Base-by-base conservation (phyloP, 169 alveolate genomes). In the Hepatocystis sp. region DNA sequence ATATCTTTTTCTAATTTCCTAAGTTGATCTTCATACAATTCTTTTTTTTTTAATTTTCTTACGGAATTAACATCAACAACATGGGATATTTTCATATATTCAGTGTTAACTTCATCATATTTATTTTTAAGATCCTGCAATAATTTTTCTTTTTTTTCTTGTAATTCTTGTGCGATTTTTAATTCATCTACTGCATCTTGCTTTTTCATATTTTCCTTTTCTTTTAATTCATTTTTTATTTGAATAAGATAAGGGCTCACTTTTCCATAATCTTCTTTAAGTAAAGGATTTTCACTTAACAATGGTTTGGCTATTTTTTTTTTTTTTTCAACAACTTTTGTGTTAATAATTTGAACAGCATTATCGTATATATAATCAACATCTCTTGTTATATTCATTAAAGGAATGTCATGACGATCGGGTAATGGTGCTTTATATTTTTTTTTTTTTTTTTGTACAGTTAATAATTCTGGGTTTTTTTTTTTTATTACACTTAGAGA, bases 21-120 rank as follows among this genome's bases (percentile, higher is more conserved):
- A 27, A 81, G 17, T 36, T 81, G 68, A 25, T 81, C 63, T 63
- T 81, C 89, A 63, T 81, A 81, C 32, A 51, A 49, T 27, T 81
- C 89, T 28, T 81, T 81, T 81, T 81, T 81, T 40, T 81, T 81
- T 21, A 81, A 81, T 81, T 81, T 81, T 7, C 81, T 52, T n/a
- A 81, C 66, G 0, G 89, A 60, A 65, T 81, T 81, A 17, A 81
- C 39, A 49, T 81, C 89, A 15, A 81, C 84, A 25, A 81, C 84
- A 63, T 81, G 89, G 13, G 89, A 81, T 81, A 81, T 81, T 51
- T 81, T 81, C 21, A 81, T 5, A 19, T 81, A 81, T 34, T 81
- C 89, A 28, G 60, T 81, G 42, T 81, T 81, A 49, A 81, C 63
- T 81, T 81, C 89, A 42, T 81, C 47, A 65, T 61, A 81, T 64